These are phyloP conservation scores for Colletotrichum sp. DNA, from an alignment of 2,329 filamentous ascomycete species.

Conservation along the genomic window DNA sequence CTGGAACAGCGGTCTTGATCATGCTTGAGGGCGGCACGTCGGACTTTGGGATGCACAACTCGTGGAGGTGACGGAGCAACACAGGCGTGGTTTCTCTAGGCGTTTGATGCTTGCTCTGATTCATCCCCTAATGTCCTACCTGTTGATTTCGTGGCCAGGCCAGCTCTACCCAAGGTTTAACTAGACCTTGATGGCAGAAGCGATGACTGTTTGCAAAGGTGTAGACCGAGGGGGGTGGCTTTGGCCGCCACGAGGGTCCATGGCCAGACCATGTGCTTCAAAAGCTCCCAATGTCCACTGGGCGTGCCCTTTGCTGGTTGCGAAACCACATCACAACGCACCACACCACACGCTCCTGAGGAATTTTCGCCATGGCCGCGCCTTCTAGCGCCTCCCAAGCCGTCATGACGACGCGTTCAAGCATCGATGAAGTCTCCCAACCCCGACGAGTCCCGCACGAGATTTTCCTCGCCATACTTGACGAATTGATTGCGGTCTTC, in stretches of 20 bases:
- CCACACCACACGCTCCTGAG: neutral
- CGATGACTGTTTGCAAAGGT: neutral
- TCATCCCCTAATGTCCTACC: neutral
- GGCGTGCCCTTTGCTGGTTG: neutral
- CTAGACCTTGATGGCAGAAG: neutral
- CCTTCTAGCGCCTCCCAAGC: neutral
- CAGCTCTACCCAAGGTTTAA: neutral
- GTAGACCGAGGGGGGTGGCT: rapidly evolving
- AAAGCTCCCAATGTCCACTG: neutral
- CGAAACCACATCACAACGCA: neutral
- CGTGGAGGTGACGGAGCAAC: neutral
- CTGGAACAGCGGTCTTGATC: neutral
- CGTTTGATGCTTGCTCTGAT: neutral
- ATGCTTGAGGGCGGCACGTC: neutral
- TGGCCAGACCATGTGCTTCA: no score
- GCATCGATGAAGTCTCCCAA: neutral
- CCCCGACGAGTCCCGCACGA: neutral
- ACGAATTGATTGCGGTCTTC: neutral
- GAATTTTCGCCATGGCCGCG: neutral
- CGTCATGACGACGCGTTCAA: neutral
- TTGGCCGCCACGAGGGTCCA: no score
- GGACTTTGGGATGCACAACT: neutral
- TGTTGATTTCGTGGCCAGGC: neutral
- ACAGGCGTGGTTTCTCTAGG: neutral
- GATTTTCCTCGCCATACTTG: neutral